A percentile compares a stretch with the other conserved stretches of the same genome.
Conservation (phyloP, 331 rosid species). For the Prunus yedoensis region DNA sequence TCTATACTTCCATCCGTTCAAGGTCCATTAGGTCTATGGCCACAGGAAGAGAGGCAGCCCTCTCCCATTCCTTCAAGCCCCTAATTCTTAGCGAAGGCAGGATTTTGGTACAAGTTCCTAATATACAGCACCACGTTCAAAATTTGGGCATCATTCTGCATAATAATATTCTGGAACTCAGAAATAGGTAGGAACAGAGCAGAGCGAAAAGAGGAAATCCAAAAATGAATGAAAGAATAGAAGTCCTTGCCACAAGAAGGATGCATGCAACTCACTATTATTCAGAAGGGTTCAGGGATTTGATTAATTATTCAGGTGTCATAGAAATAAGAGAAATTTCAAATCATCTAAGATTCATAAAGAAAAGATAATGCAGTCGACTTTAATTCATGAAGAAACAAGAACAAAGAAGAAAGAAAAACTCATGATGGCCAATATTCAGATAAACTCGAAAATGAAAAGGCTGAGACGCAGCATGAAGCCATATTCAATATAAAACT, state of each 20-base stretch:
- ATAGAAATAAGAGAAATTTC: not conserved
- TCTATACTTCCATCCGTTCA: not conserved
- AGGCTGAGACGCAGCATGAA: not conserved
- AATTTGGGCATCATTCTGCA: constrained; percentile 5
- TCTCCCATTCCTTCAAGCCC: not conserved
- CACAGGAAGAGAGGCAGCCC: not conserved
- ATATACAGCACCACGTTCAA: not conserved
- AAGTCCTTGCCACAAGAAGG: not conserved
- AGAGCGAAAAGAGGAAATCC: not conserved
- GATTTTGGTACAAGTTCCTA: not conserved
- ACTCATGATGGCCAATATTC: not conserved
- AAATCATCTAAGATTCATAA: not conserved
- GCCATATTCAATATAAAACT: constrained; percentile 9
- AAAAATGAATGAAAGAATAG: not conserved
- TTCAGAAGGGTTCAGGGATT: not conserved
- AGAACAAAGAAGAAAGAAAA: not conserved
- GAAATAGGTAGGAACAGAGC: not conserved
- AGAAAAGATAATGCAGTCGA: not conserved
- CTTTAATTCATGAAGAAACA: not conserved
- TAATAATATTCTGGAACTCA: not conserved
- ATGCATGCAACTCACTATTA: not conserved
- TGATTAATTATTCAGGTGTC: not conserved
- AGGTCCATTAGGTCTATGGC: too few species aligned
- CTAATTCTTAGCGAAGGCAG: not conserved
- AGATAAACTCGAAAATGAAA: not conserved